These are phyloP conservation scores for Microbotryomycetes sp. DNA, from an alignment of 1,284 basidiomycete genomes.

Conservation along the genomic window DNA sequence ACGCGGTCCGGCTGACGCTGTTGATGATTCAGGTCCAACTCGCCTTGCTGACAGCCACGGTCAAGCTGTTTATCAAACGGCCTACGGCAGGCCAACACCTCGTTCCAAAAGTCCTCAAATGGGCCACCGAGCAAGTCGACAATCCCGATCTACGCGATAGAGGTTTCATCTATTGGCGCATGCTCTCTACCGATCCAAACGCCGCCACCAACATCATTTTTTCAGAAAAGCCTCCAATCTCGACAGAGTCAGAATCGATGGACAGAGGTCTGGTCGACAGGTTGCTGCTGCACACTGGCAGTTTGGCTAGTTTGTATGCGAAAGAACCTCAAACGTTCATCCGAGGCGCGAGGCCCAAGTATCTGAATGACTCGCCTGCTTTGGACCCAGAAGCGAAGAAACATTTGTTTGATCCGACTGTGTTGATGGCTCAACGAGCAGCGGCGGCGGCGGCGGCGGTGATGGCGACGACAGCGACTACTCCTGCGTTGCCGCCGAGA, in stretches of 20 bases:
- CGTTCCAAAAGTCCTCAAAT: slow-evolving; percentile 92
- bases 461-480: neutral
- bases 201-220: slow-evolving; percentile 88
- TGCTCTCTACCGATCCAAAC: slow-evolving; percentile 86
- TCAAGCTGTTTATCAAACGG: slow-evolving; percentile 95
- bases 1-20: neutral
- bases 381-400: slow-evolving; percentile 33
- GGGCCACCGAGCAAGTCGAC: slow-evolving; percentile 94
- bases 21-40: slow-evolving; percentile 69
- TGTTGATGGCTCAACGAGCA: slow-evolving; percentile 4
- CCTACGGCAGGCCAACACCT: slow-evolving; percentile 81
- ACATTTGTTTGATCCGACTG: slow-evolving; percentile 32
- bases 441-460: neutral
- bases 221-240: slow-evolving; percentile 81
- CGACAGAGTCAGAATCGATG: slow-evolving; percentile 97
- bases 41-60: slow-evolving; percentile 85
- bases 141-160: slow-evolving; percentile 94
- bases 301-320: slow-evolving; percentile 36
- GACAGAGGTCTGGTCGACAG: slow-evolving; percentile 91
- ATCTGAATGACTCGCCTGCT: slow-evolving; percentile 34
- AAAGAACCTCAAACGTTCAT: slow-evolving; percentile 34
- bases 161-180: slow-evolving; percentile 99
- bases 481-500: slow-evolving; percentile 9
- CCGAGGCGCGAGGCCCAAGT: slow-evolving; percentile 29
- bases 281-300: slow-evolving; percentile 44